phyloP scores from a whole-genome alignment of 2,329 filamentous ascomycete genomes.

The Colletotrichum siamense region DNA sequence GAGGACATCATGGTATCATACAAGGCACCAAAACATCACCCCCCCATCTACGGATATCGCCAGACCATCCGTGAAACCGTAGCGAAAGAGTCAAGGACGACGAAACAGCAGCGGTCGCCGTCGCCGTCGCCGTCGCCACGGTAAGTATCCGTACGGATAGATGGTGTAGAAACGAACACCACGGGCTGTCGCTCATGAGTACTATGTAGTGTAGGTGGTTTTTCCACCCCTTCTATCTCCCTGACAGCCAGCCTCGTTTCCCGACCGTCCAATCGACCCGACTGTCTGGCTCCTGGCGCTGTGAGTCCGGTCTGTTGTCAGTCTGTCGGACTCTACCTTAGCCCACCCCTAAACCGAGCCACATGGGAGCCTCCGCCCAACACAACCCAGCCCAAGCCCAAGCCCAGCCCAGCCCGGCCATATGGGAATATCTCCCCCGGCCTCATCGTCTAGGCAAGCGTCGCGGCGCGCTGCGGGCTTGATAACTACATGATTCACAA shows the following conservation, averaged over 20 bases:
- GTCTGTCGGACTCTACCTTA: neutral
- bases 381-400: neutral
- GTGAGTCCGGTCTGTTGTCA: neutral
- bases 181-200: neutral
- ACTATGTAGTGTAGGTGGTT: neutral
- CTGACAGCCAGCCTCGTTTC: neutral
- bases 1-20: neutral
- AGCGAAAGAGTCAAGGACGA: neutral
- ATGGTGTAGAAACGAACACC: neutral
- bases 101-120: neutral
- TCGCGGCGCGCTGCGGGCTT: neutral
- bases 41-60: neutral
- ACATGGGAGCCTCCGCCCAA: neutral
- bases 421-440: neutral
- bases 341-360: neutral
- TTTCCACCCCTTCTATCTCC: neutral
- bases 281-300: neutral
- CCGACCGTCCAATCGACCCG: neutral
- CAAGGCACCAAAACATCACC: neutral
- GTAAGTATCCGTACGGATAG: neutral
- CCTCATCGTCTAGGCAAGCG: neutral
- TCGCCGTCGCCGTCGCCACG: neutral
- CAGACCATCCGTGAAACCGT: neutral
- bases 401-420: neutral
- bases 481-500: neutral